phyloP scores from a whole-genome alignment of 1,284 basidiomycete genomes.

The Cutaneotrichosporon mucoides region DNA sequence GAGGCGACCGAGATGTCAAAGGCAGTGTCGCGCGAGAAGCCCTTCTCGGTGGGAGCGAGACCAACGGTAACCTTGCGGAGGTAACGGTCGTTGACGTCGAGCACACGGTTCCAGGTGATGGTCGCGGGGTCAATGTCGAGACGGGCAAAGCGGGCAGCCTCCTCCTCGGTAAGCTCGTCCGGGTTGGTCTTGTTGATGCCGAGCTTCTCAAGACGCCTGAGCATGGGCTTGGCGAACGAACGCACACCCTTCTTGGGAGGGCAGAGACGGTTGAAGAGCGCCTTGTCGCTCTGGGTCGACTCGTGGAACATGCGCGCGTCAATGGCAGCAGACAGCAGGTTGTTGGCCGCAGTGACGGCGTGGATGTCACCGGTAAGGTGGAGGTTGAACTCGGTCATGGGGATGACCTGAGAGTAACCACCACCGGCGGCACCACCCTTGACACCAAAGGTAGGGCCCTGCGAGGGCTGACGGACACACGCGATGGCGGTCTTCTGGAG shows the following conservation, averaged over 20 bases:
- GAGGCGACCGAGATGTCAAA: conserved; percentile 98
- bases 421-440: conserved; percentile 99
- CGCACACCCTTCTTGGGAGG: conserved; percentile 92
- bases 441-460: conserved; percentile 98
- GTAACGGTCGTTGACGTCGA: conserved; percentile 97
- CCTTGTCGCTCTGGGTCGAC: conserved; percentile 91
- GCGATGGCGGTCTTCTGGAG: conserved; percentile 90
- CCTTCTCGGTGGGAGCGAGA: conserved; percentile 83
- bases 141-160: conserved; percentile 82
- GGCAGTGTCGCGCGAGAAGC: conserved; percentile 79
- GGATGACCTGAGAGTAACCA: conserved; percentile 98
- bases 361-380: conserved; percentile 98
- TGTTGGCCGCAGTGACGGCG: conserved; percentile 96
- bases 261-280: conserved; percentile 85
- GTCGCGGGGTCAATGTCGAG: conserved; percentile 87
- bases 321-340: conserved; percentile 90
- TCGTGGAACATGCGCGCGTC: conserved; percentile 99
- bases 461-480: conserved; percentile 95
- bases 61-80: conserved; percentile 92
- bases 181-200: conserved; percentile 95
- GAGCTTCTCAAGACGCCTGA: conserved; percentile 90
- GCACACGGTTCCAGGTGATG: conserved; percentile 96
- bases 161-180: conserved; percentile 86
- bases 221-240: conserved; percentile 92
- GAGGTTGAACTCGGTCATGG: conserved; percentile 85